phyloP scores from a whole-genome alignment of 2,329 filamentous ascomycete genomes.

The Lasiodiplodia theobromae region DNA sequence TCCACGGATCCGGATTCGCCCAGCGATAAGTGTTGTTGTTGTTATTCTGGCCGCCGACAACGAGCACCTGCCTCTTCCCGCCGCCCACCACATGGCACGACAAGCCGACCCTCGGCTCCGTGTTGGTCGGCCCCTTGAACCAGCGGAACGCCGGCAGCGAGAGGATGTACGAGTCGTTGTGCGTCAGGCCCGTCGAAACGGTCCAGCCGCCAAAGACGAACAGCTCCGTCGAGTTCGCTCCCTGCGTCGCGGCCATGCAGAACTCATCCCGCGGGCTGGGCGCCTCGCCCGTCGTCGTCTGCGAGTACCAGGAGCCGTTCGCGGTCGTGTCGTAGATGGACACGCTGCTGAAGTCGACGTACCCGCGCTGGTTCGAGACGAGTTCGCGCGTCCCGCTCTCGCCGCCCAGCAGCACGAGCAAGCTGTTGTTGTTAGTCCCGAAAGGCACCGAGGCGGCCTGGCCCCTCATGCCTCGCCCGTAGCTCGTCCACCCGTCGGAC shows the following conservation, averaged over 20 bases:
- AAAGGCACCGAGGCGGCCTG: neutral
- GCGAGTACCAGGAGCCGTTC: slow-evolving; percentile 2
- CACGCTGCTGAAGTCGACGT: neutral
- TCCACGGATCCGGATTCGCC: slow-evolving; percentile 23
- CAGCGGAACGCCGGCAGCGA: slow-evolving; percentile 21
- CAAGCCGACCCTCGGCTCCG: neutral
- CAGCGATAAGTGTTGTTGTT: slow-evolving; percentile 6
- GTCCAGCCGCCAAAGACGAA: slow-evolving; percentile 16
- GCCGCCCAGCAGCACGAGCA: slow-evolving; percentile 25
- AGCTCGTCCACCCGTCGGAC: neutral
- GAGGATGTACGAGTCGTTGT: slow-evolving; percentile 10
- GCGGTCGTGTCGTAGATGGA: slow-evolving; percentile 5
- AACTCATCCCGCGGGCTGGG: neutral
- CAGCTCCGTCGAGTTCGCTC: slow-evolving; percentile 1
- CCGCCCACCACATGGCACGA: neutral
- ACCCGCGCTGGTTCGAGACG: neutral
- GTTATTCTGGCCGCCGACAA: slow-evolving; percentile 2
- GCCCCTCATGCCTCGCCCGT: neutral
- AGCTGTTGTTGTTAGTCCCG: neutral
- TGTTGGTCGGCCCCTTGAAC: slow-evolving; percentile 7
- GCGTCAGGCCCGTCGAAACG: neutral
- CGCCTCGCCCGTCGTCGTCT: slow-evolving; percentile 13
- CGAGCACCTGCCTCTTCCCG: neutral
- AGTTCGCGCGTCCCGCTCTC: neutral
- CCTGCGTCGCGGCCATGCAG: neutral